A percentile compares a stretch with the other conserved stretches of the same genome.
Conservation (phyloP, 1,284 basidiomycete species). For the Cryptococcus wingfieldii region DNA sequence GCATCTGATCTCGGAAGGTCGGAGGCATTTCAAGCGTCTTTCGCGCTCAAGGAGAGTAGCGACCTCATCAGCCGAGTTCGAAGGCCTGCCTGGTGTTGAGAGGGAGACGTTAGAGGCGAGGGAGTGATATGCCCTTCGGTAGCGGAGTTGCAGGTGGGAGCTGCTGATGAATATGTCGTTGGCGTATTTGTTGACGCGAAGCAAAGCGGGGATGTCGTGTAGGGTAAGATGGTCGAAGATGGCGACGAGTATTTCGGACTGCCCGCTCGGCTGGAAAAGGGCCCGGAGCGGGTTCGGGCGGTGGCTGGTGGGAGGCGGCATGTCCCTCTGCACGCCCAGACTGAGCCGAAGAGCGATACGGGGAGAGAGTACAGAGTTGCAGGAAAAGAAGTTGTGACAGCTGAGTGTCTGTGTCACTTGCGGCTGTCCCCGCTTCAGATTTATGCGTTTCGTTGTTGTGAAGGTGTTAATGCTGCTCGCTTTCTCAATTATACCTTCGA, state of each 20-base stretch:
- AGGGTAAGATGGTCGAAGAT: not conserved
- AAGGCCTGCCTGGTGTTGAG: not conserved
- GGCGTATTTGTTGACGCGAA: constrained; percentile 1
- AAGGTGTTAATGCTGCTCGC: no score
- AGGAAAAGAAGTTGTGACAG: no score
- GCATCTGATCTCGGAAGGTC: constrained; percentile 4
- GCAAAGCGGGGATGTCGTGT: not conserved
- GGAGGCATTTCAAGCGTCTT: not conserved
- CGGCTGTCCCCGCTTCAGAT: no score
- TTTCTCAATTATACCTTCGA: not conserved
- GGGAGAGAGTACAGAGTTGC: no score
- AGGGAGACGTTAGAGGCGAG: not conserved
- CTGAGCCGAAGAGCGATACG: no score
- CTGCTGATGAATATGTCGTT: constrained; percentile 1
- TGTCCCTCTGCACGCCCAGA: not conserved
- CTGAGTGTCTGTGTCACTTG: no score
- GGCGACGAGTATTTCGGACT: not conserved
- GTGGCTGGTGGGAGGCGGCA: not conserved
- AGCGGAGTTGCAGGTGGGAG: constrained; percentile 3
- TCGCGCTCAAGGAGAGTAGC: not conserved
- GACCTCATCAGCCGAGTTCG: not conserved
- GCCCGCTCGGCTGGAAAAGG: not conserved
- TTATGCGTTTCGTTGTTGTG: no score
- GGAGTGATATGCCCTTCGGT: not conserved
- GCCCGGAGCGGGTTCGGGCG: not conserved